These are phyloP conservation scores for Aspergillus tamarii DNA, from an alignment of 2,329 filamentous ascomycete genomes.

Conservation along the genomic window DNA sequence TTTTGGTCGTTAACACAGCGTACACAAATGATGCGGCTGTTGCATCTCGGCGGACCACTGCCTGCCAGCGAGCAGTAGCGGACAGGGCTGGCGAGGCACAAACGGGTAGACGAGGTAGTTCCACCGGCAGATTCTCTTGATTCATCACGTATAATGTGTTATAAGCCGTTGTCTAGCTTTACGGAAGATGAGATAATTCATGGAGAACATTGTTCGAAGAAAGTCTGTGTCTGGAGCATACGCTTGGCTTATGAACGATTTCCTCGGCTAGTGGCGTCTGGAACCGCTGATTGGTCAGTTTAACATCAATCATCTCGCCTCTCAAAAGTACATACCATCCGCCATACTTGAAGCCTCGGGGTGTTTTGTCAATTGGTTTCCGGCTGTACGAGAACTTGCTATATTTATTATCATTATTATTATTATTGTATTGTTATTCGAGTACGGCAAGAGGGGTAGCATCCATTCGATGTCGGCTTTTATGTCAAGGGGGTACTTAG, in stretches of 20 bases:
- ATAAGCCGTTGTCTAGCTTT: background rate
- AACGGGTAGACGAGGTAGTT: conserved; percentile 28
- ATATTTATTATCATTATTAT: too few relatives aligned
- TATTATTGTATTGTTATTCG: too few relatives aligned
- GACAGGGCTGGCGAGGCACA: conserved; percentile 20
- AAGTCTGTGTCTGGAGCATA: background rate
- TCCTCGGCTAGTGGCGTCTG: background rate
- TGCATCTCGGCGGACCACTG: conserved; percentile 49
- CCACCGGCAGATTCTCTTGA: conserved; percentile 17
- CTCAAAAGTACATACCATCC: too few relatives aligned
- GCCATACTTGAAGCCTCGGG: too few relatives aligned
- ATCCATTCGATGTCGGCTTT: too few relatives aligned
- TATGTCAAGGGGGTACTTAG: too few relatives aligned
- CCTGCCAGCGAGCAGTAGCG: conserved; percentile 46
- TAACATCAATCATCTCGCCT: conserved; percentile 27
- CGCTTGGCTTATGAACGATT: background rate
- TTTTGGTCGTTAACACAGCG: conserved; percentile 58
- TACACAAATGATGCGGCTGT: conserved; percentile 57
- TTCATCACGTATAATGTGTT: conserved; percentile 7
- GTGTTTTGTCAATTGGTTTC: too few relatives aligned
- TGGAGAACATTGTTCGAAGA: background rate
- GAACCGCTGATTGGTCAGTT: conserved; percentile 39
- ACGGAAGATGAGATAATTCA: background rate
- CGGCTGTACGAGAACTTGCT: background rate
- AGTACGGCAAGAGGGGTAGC: background rate